These are phyloP conservation scores for Nemania sp. DNA, from an alignment of 2,329 filamentous ascomycete species.

Conservation along the genomic window DNA sequence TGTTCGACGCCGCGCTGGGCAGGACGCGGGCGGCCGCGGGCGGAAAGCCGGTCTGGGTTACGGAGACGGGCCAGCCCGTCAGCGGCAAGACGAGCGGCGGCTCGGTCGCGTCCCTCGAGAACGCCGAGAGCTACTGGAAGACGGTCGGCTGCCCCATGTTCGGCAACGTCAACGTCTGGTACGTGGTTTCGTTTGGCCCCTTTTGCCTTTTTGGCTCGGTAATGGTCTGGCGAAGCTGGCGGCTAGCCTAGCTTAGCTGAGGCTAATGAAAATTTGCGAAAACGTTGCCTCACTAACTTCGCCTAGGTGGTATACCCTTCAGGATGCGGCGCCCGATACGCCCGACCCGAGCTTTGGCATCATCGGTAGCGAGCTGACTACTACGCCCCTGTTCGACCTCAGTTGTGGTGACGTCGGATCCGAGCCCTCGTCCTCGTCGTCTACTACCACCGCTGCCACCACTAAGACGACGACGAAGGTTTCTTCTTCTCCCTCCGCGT, in stretches of 20 bases:
- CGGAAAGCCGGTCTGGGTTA: constrained; percentile 80
- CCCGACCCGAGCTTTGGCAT: constrained; percentile 74
- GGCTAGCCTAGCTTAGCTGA: too few relatives aligned
- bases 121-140: constrained; percentile 82
- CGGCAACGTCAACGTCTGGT: constrained; percentile 69
- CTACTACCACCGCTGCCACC: neutral
- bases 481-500: neutral
- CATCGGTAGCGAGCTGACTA: constrained; percentile 57
- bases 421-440: neutral
- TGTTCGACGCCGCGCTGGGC: constrained; percentile 71
- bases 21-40: constrained; percentile 62
- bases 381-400: constrained; percentile 65
- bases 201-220: neutral
- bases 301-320: constrained; percentile 66
- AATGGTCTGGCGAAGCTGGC: too few relatives aligned
- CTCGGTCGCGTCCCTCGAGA: constrained; percentile 65
- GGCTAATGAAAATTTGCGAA: too few relatives aligned
- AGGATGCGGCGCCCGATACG: constrained; percentile 64
- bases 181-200: neutral
- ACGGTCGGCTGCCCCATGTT: constrained; percentile 75
- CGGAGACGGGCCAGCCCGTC: constrained; percentile 87
- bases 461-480: too few relatives aligned
- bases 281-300: neutral
- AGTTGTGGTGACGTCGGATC: constrained; percentile 53
- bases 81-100: constrained; percentile 65